Percentiles rank a stretch among this genome's conserved stretches.
Conservation (phyloP, 2,329 filamentous ascomycete genomes). For the Colletotrichum kahawae region DNA sequence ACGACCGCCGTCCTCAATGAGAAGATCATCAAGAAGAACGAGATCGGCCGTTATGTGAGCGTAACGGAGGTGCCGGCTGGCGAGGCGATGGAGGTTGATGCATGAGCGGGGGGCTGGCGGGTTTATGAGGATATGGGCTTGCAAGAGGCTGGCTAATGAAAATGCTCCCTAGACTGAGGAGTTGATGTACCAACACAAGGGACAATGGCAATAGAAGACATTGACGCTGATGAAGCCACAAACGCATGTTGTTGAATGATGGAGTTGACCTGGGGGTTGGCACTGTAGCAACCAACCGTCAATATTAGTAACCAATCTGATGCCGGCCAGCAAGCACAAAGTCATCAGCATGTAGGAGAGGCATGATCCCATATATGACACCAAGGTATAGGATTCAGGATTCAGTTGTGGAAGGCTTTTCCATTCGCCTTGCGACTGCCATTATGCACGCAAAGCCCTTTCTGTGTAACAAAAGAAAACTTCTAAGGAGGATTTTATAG, state of each 20-base stretch:
- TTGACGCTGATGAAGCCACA: background rate
- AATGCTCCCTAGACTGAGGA: background rate
- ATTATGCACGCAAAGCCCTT: background rate
- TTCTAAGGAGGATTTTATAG: background rate
- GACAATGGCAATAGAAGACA: constrained; percentile 22
- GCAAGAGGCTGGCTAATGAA: background rate
- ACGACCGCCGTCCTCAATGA: constrained; percentile 97
- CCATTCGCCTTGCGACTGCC: background rate
- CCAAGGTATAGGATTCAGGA: background rate
- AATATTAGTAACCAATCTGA: background rate
- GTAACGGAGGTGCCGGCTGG: constrained; percentile 83
- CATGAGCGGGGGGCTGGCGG: constrained; percentile 43
- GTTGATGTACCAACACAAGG: constrained; percentile 24
- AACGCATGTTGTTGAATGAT: background rate
- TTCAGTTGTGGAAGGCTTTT: background rate
- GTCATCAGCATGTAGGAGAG: background rate
- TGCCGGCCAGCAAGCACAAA: background rate
- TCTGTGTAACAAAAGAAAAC: constrained; percentile 8
- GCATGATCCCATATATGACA: background rate
- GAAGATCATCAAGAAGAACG: constrained; percentile 92
- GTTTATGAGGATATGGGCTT: background rate
- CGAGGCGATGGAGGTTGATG: constrained; percentile 73
- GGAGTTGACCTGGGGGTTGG: background rate
- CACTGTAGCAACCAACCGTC: background rate
- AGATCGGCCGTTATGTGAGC: constrained; percentile 92